Base-by-base conservation (phyloP, 1,284 basidiomycete species). In the Mycosarcoma maydis region DNA sequence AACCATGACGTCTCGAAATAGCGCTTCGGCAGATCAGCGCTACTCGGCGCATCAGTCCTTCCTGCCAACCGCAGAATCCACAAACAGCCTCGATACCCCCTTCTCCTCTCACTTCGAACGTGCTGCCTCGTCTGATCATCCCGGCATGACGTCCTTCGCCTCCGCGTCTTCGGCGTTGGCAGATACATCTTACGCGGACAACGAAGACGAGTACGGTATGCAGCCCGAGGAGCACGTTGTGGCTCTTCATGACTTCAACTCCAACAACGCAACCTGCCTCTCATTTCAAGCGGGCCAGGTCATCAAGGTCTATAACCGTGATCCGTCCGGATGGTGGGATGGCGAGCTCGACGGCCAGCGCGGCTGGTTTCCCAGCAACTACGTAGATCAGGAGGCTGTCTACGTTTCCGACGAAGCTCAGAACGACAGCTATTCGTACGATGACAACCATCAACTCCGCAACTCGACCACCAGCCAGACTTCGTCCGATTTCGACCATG, bases 341-440 rank as follows among this genome's bases (percentile, higher is more conserved):
- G 95, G 96, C 10, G 93, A 98, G 83, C 83, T 96, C 19, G 57
- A 73, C n/a, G 74, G 69, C 10, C 50, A 75, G 40, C 69, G 78
- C 20, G 96, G 96, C n/a, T 99, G 95, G 95, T 98, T 98, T 83
- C 95, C 95, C n/a, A 93, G 92, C 72, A 86, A 86, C 65, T 86
- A 71, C 19, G 68, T 71, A n/a, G 68, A 71, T 33, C 68, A 71
- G 30, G 68, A 71, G 41, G 68, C 61, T 4, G 61, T 61, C 52
- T 70, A 65, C 39, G 52, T 64, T 20, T 64, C 60, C 27, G 67
- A 70, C 22, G 59, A 52, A 6, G 59, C n/a, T 3, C 52, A 70
- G 14, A 42, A 49, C 29, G 52, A 54, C 36, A 55, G 57, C 68
- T 60, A 52, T 22, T 64, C 61, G 16, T 58, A 58, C 41, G 50